phyloP scores from a whole-genome alignment of 306 rosid genomes.

The Vicia villosa region DNA sequence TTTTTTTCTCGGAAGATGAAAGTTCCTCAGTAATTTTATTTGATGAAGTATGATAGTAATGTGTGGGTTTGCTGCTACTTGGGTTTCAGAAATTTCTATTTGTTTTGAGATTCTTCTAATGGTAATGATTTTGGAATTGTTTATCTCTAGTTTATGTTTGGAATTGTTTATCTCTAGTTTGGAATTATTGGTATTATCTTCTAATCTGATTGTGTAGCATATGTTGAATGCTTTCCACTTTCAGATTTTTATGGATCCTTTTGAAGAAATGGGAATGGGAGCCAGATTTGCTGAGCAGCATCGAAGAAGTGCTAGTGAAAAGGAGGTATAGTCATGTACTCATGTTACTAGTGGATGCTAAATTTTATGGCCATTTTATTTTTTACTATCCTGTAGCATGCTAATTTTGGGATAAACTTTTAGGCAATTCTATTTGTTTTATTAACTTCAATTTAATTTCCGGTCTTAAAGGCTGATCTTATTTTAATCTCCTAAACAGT shows the following conservation, averaged over 20 bases:
- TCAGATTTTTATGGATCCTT: conserved; percentile 84
- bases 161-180: neutral
- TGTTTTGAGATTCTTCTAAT: conserved; percentile 23
- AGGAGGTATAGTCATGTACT: conserved; percentile 60
- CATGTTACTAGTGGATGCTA: conserved; percentile 32
- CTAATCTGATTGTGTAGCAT: conserved; percentile 27
- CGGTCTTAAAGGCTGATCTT: conserved; percentile 16
- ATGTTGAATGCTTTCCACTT: conserved; percentile 32
- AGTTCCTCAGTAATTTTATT: conserved; percentile 23
- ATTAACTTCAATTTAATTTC: conserved; percentile 6
- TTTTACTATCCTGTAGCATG: conserved; percentile 27
- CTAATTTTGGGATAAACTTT: conserved; percentile 28
- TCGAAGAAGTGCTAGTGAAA: conserved; percentile 77
- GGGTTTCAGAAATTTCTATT: conserved; percentile 26
- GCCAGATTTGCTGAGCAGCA: conserved; percentile 74
- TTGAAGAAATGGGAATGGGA: conserved; percentile 83
- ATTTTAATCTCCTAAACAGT: conserved; percentile 14
- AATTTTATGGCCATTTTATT: conserved; percentile 26
- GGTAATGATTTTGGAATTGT: conserved; percentile 27
- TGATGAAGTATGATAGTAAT: conserved; percentile 19
- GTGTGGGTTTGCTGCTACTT: conserved; percentile 8
- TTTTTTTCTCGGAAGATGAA: conserved; percentile 26
- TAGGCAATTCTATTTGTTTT: conserved; percentile 6
- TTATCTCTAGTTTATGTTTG: too few species aligned
- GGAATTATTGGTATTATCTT: conserved; percentile 13